A percentile compares a stretch with the other conserved stretches of the same genome.
phyloP scores from a whole-genome alignment of 768 basidiomycete species.

The Dictyophora rubrovolvata region DNA sequence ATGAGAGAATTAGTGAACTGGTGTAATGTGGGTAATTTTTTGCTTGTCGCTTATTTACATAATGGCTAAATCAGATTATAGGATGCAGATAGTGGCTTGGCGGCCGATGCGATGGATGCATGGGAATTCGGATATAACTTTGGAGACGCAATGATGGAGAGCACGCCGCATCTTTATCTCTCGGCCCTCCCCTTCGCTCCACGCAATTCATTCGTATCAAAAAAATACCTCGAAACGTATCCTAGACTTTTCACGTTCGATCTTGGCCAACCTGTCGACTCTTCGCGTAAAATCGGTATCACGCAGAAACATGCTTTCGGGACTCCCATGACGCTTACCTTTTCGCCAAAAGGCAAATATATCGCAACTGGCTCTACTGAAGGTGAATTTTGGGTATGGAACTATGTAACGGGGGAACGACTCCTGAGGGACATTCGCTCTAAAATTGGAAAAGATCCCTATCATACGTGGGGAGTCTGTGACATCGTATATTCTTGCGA shows the following conservation, averaged over 20 bases:
- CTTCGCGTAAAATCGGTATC: slow-evolving; percentile 8
- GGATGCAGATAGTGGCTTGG: not conserved
- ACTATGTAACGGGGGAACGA: not conserved
- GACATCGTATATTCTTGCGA: not conserved
- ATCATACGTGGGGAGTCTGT: not conserved
- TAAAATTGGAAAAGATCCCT: no score
- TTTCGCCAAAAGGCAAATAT: slow-evolving; percentile 16
- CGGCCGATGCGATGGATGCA: slow-evolving; percentile 15
- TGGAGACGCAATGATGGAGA: slow-evolving; percentile 19
- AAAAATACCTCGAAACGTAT: slow-evolving; percentile 10
- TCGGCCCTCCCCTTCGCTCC: slow-evolving; percentile 30
- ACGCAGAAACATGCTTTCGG: not conserved
- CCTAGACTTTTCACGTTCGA: slow-evolving; percentile 10
- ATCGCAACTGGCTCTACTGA: slow-evolving; percentile 20
- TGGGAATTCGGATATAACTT: slow-evolving; percentile 23
- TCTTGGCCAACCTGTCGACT: slow-evolving; percentile 3
- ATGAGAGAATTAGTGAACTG: slow-evolving; percentile 1
- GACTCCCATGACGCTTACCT: not conserved
- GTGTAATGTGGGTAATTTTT: slow-evolving; percentile 1
- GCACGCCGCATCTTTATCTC: slow-evolving; percentile 30
- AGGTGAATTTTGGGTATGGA: not conserved
- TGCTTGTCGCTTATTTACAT: not conserved
- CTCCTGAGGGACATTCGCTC: not conserved
- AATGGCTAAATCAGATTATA: not conserved
- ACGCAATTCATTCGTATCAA: slow-evolving; percentile 15